Conservation (phyloP, 2,329 filamentous ascomycete genomes). For the Talaromyces sp. region DNA sequence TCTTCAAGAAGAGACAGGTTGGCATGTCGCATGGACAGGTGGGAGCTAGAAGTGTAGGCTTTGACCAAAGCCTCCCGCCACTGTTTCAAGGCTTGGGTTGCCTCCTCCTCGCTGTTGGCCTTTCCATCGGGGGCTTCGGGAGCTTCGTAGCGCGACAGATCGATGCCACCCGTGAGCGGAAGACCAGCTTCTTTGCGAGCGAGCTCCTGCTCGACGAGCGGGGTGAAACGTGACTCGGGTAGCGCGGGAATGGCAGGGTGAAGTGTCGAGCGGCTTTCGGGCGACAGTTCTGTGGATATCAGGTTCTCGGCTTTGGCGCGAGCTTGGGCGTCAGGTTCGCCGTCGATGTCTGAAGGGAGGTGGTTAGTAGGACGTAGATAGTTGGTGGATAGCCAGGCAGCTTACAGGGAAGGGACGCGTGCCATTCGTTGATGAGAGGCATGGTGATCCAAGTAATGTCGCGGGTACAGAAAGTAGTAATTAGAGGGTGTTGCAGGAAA, state of each 20-base stretch:
- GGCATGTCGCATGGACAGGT: conserved; percentile 52
- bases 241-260: conserved; percentile 57
- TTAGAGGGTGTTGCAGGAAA: background rate
- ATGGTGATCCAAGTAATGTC: conserved; percentile 35
- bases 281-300: conserved; percentile 61
- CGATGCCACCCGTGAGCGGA: conserved; percentile 61
- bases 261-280: conserved; percentile 44
- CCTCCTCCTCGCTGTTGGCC: conserved; percentile 24
- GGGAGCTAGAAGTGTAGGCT: conserved; percentile 56
- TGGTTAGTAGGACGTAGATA: conserved; percentile 12
- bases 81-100: conserved; percentile 32
- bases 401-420: conserved; percentile 79
- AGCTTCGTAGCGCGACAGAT: conserved; percentile 78
- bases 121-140: conserved; percentile 55
- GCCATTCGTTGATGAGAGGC: conserved; percentile 64
- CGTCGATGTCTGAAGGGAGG: conserved; percentile 67
- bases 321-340: conserved; percentile 57
- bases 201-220: conserved; percentile 65
- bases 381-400: background rate
- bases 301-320: conserved; percentile 65
- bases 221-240: conserved; percentile 56
- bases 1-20: conserved; percentile 71
- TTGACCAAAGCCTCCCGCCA: conserved; percentile 51
- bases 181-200: conserved; percentile 58
- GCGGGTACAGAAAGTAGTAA: background rate